A percentile compares a stretch with the other conserved stretches of the same genome.
Evolutionary conservation across 306 rosid genomes (phyloP).

Genomic region (Trichosanthes cucumerina): DNA sequence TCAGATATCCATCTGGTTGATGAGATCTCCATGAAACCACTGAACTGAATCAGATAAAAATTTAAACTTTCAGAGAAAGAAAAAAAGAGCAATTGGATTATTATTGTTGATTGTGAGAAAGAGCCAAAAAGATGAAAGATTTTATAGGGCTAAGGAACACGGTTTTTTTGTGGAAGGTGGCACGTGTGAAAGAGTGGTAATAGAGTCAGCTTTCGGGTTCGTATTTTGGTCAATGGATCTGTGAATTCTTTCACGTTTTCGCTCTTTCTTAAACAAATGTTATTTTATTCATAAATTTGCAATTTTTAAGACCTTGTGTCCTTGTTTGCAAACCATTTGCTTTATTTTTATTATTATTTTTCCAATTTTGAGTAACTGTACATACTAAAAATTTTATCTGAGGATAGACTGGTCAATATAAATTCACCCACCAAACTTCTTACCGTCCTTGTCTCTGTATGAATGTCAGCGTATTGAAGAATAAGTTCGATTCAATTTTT

Average conservation of each 20-base stretch:
- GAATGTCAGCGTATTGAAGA: not conserved
- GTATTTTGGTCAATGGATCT: not conserved
- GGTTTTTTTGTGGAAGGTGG: not conserved
- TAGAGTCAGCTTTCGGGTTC: conserved; percentile 2
- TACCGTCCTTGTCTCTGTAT: not conserved
- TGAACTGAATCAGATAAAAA: not conserved
- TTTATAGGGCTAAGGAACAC: not conserved
- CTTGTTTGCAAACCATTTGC: not conserved
- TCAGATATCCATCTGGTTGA: conserved; percentile 39
- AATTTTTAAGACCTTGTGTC: not conserved
- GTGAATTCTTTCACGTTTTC: conserved; percentile 2
- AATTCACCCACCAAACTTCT: not conserved
- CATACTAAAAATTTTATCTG: not conserved
- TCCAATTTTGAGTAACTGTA: not conserved
- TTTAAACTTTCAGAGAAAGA: not conserved
- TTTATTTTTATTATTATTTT: not conserved
- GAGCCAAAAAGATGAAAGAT: not conserved
- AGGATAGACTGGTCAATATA: not conserved
- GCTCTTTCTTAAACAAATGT: not conserved
- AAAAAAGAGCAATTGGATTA: not conserved
- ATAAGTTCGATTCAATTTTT: too few relatives aligned
- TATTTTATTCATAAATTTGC: not conserved
- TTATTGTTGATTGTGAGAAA: not conserved
- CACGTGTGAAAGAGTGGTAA: not conserved
- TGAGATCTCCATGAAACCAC: conserved; percentile 18